Evolutionary conservation across 2,329 filamentous ascomycete species (phyloP).

Genomic region (Claviceps monticola): DNA sequence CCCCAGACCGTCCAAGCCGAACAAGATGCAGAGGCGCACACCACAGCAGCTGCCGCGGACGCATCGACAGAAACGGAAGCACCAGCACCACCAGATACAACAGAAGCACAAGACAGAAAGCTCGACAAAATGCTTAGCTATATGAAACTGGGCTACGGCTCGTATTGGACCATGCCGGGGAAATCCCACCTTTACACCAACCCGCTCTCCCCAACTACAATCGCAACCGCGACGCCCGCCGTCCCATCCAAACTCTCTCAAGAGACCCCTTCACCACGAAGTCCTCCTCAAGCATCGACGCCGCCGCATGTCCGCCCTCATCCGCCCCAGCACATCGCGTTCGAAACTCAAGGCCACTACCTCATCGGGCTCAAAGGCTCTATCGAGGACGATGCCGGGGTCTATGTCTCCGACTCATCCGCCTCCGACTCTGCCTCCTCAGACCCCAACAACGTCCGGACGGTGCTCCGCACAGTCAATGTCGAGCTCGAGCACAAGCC

Average conservation of each 20-base stretch:
- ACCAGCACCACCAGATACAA: neutral
- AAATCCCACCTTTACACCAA: conserved; percentile 6
- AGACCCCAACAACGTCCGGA: conserved; percentile 39
- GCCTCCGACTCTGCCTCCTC: conserved; percentile 10
- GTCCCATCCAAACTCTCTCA: conserved; percentile 1
- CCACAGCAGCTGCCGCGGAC: neutral
- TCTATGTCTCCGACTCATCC: conserved; percentile 16
- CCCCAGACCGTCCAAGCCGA: neutral
- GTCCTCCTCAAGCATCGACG: neutral
- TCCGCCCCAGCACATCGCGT: conserved; percentile 9
- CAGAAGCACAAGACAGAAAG: conserved; percentile 20
- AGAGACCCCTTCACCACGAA: neutral
- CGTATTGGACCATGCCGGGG: conserved; percentile 43
- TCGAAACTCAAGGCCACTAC: conserved; percentile 34
- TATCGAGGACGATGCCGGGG: conserved; percentile 32
- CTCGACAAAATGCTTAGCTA: conserved; percentile 47
- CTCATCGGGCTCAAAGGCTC: conserved; percentile 56
- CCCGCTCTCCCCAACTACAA: conserved; percentile 3
- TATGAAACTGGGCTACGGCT: conserved; percentile 53
- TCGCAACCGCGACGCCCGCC: conserved; percentile 6
- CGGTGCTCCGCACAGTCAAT: conserved; percentile 50
- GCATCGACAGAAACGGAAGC: neutral
- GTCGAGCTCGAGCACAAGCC: conserved; percentile 43
- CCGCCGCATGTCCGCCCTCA: conserved; percentile 4
- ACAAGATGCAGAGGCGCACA: neutral